Evolutionary conservation across 345 rosid genomes (phyloP).

Genomic region (Hypericum perforatum): DNA sequence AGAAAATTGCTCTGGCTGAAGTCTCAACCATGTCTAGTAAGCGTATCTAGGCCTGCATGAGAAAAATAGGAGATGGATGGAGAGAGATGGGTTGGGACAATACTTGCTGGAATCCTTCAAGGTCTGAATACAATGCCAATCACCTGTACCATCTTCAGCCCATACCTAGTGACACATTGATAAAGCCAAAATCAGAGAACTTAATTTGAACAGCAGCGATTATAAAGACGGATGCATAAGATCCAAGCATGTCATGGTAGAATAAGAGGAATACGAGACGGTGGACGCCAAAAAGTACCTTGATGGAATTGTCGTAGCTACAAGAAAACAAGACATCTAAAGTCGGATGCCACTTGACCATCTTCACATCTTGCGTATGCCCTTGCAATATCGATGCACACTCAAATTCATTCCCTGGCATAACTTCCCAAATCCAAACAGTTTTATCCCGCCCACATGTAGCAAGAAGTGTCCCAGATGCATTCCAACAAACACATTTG

Average conservation of each 20-base stretch:
- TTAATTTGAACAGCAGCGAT: neutral
- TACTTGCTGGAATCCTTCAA: slow-evolving; percentile 69
- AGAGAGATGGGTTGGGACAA: slow-evolving; percentile 9
- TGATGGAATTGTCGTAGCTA: slow-evolving; percentile 80
- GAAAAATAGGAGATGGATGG: slow-evolving; percentile 1
- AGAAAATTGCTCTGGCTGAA: neutral
- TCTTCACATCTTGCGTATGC: slow-evolving; percentile 91
- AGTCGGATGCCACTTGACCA: slow-evolving; percentile 95
- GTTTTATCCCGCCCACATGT: slow-evolving; percentile 89
- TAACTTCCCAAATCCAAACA: slow-evolving; percentile 94
- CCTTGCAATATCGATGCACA: slow-evolving; percentile 78
- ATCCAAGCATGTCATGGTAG: neutral
- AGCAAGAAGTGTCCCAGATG: slow-evolving; percentile 65
- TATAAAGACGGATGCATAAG: slow-evolving; percentile 1
- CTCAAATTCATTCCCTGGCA: slow-evolving; percentile 76
- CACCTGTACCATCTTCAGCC: slow-evolving; percentile 72
- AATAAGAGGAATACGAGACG: neutral
- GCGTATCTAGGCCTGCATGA: neutral
- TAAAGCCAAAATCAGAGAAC: slow-evolving; percentile 2
- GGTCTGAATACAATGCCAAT: slow-evolving; percentile 73
- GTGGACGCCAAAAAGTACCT: slow-evolving; percentile 35
- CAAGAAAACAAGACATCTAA: slow-evolving; percentile 84
- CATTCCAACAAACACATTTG: slow-evolving; percentile 83
- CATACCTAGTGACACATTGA: slow-evolving; percentile 49
- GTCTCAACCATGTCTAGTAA: too few species aligned